Base-by-base conservation (phyloP, 75 land plant species). In the Pinus albicaulis region DNA sequence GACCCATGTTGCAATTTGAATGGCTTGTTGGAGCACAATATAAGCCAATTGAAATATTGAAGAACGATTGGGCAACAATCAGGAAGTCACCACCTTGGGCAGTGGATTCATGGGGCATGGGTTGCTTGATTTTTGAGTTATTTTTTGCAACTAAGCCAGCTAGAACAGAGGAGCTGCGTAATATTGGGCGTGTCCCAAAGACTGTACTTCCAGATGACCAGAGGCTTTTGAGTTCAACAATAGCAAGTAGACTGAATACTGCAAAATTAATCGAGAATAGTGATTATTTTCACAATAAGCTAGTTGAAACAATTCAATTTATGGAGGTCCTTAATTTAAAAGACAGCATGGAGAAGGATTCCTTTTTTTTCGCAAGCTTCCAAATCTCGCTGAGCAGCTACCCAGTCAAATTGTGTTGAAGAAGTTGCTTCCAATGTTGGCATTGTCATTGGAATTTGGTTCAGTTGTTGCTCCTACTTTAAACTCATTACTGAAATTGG, bases 81-180 rank as follows among this genome's bases (percentile, higher is more conserved):
- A 98, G 98, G 75, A 95, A 91, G 55, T 95, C 99, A 60, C 96
- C 98, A 65, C 88, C 92, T 36, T 98, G 98, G 96, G 87, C 98
- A 81, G 83, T 98, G 74, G 99, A 98, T 86, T 95, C 99, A 34
- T 98, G 99, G 99, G 99, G 99, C 23, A 80, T 98, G 75, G 99
- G 99, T 56, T 98, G 99, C 77, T 77, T 98, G 26, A 98, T 98
- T 10, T 95, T 91, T 86, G 99, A 98, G 75, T 82, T 98, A 55
- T 98, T 98, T 73, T 85, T 89, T 60, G 92, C 89, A 57, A 74
- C 75, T 64, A 98, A 84, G 83, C 87, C 95, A 73, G 56, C 81
- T 58, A 98, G 85, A 83, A 89, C 94, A 31, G 99, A 98, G 79
- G 99, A 98, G 69, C 82, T 98, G 44, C 92, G 91, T 1, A 89